Base-by-base conservation (phyloP, 768 basidiomycete genomes). In the Rickenella mellea region DNA sequence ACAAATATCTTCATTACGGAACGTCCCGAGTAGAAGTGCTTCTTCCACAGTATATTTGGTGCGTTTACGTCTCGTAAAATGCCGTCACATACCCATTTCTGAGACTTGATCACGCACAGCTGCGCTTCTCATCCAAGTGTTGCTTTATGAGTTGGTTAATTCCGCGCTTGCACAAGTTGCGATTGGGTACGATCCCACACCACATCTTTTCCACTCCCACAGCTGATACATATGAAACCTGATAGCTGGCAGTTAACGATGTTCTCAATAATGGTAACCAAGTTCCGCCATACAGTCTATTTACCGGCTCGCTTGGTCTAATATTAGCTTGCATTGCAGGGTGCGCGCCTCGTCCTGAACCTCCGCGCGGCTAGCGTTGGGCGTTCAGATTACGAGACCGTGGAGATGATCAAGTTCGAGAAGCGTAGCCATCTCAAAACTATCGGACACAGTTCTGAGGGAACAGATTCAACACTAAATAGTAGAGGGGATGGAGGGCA, bases 341-440 rank as follows among this genome's bases (percentile, higher is more conserved):
- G 33, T 22, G 19, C 33, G 33, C 4, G 33, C 19, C 33, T 36
- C 3, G 24, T 36, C 10, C 33, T 36, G 10, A 36, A 36, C 33
- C 10, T 36, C 6, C 33, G 33, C 33, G 33, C 33, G 33, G 19
- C 33, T 17, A 22, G 19, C 10, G 33, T 36, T 17, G 5, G 3
- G 12, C 19, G 33, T 4, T 4, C 33, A 10, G 33, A 22, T 15
- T 15, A 11, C 11, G 33, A 36, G 33, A 36, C 33, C 19, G 19
- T 36, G 5, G 33, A 36, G 33, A 36, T 36, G 33, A 36, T 36
- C 2, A 10, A 36, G 33, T 36, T 36, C 33, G 33, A 36, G 19
- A 36, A 36, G 33, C n/a, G n/a, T n/a, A n/a, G n/a, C n/a, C n/a
- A n/a, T n/a, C n/a, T n/a, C n/a, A n/a, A 36, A 36, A 17, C 33